Evolutionary conservation across 108 stramenopile species (phyloP).

Genomic region (Cyclotella baltica): DNA sequence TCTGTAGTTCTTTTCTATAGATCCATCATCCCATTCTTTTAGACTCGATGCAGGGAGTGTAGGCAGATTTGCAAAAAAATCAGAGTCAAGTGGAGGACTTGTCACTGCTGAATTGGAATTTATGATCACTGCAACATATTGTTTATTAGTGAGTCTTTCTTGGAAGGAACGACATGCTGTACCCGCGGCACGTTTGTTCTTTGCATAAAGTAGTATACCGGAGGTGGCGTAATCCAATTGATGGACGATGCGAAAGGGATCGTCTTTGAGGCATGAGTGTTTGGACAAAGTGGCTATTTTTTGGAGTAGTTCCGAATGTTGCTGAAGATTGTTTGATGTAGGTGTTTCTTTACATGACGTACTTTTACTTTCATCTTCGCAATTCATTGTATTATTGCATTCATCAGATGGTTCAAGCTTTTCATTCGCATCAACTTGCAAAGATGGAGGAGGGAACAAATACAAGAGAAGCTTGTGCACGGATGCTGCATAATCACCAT

Average conservation of each 20-base stretch:
- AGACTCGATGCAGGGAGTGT: slow-evolving; percentile 33
- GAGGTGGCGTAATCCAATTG: slow-evolving; percentile 92
- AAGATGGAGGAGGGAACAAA: slow-evolving; percentile 77
- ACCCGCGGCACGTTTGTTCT: slow-evolving; percentile 62
- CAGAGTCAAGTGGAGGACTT: slow-evolving; percentile 17
- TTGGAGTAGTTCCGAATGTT: slow-evolving; percentile 36
- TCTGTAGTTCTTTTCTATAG: slow-evolving; percentile 55
- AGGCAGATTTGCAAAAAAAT: slow-evolving; percentile 42
- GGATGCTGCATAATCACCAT: slow-evolving; percentile 73
- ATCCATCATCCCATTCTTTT: slow-evolving; percentile 36
- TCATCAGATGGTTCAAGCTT: background rate
- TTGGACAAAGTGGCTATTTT: slow-evolving; percentile 46
- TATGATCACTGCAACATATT: slow-evolving; percentile 78
- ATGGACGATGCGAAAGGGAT: slow-evolving; percentile 82
- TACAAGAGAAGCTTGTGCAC: slow-evolving; percentile 83
- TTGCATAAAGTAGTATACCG: slow-evolving; percentile 76
- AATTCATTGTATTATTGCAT: background rate
- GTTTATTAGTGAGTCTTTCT: slow-evolving; percentile 65
- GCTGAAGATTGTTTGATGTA: background rate
- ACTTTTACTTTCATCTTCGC: background rate
- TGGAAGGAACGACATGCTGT: slow-evolving; percentile 66
- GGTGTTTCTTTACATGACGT: background rate
- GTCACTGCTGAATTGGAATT: background rate
- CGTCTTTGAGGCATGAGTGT: slow-evolving; percentile 67
- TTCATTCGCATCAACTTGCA: slow-evolving; percentile 20